phyloP scores from a whole-genome alignment of 2,329 filamentous ascomycete species.

The Apiospora pterosperma region DNA sequence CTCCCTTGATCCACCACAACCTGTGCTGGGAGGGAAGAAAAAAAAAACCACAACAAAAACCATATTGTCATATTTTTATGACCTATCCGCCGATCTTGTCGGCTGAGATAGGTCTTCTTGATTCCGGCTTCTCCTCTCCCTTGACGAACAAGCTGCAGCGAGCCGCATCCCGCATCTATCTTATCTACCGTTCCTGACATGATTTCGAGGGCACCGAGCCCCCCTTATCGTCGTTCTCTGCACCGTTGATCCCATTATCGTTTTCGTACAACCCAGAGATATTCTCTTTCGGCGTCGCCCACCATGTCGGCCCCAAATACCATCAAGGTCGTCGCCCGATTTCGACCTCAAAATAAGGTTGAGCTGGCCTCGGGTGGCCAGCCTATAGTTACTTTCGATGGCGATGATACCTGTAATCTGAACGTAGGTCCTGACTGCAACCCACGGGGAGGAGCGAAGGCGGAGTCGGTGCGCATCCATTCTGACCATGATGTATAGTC shows the following conservation, averaged over 20 bases:
- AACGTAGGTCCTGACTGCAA: constrained; percentile 59
- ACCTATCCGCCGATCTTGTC: constrained; percentile 26
- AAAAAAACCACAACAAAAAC: background rate
- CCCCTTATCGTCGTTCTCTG: constrained; percentile 20
- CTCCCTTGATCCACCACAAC: background rate
- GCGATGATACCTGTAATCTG: constrained; percentile 82
- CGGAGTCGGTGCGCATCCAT: constrained; percentile 8
- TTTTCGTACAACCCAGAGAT: constrained; percentile 9
- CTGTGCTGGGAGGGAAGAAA: background rate
- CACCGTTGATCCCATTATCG: constrained; percentile 16
- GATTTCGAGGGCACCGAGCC: constrained; percentile 19
- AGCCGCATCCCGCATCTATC: constrained; percentile 4
- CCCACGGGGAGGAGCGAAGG: background rate
- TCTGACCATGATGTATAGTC: constrained; percentile 52
- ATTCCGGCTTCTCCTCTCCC: constrained; percentile 4
- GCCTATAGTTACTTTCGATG: constrained; percentile 85
- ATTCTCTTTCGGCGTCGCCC: constrained; percentile 18
- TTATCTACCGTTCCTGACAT: constrained; percentile 20
- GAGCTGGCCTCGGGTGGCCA: constrained; percentile 88
- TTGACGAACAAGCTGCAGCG: background rate
- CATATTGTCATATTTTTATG: constrained; percentile 14
- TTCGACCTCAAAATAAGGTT: constrained; percentile 93
- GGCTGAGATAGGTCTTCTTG: constrained; percentile 20
- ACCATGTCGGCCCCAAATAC: constrained; percentile 59
- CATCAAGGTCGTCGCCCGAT: constrained; percentile 93